A percentile compares a stretch with the other conserved stretches of the same genome.
Conservation (phyloP, 768 basidiomycete species). For the Lactarius vividus region DNA sequence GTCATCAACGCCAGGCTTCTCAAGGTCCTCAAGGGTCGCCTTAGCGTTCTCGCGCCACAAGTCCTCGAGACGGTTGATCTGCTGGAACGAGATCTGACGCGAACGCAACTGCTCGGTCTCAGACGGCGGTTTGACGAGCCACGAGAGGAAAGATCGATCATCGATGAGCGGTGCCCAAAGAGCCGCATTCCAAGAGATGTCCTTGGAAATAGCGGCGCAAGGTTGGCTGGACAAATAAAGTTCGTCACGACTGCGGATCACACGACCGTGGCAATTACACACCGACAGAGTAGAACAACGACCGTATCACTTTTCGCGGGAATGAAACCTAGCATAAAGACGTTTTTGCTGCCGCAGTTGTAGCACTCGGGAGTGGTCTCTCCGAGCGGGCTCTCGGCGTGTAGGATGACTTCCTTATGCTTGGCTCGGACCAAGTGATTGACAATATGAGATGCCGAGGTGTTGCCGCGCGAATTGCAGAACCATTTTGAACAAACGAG, state of each 20-base stretch:
- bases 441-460: slow-evolving; percentile 97
- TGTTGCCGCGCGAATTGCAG: slow-evolving; percentile 97
- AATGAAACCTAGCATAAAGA: slow-evolving; percentile 99
- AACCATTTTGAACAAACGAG: slow-evolving; percentile 94
- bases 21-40: slow-evolving; percentile 94
- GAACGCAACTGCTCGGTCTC: slow-evolving; percentile 96
- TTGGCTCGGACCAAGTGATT: slow-evolving; percentile 99
- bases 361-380: slow-evolving; percentile 99
- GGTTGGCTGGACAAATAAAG: slow-evolving; percentile 67
- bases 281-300: slow-evolving; percentile 96
- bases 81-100: slow-evolving; percentile 93
- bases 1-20: slow-evolving; percentile 96
- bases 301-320: slow-evolving; percentile 99
- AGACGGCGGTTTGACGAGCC: slow-evolving; percentile 96
- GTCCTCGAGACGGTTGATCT: slow-evolving; percentile 97
- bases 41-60: slow-evolving; percentile 95
- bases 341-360: slow-evolving; percentile 98
- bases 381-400: slow-evolving; percentile 91
- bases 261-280: slow-evolving; percentile 34
- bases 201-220: slow-evolving; percentile 94
- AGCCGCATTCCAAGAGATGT: slow-evolving; percentile 97
- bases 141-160: slow-evolving; percentile 97
- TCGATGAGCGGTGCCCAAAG: slow-evolving; percentile 99
- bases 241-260: slow-evolving; percentile 9
- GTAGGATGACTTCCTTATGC: slow-evolving; percentile 97